phyloP scores from a whole-genome alignment of 345 rosid species.

The Murraya koenigii region DNA sequence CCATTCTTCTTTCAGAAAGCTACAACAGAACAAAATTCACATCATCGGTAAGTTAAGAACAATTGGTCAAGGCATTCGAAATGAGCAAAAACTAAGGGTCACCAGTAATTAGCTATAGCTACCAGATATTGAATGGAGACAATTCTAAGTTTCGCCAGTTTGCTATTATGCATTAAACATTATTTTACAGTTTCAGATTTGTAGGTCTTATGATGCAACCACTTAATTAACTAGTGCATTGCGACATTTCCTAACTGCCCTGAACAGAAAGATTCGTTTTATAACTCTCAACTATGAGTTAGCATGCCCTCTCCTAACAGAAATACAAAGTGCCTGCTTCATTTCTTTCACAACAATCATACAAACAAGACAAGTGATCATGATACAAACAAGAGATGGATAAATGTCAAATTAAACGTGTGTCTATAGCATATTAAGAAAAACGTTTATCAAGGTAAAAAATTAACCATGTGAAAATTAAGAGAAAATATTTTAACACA shows the following conservation, averaged over 20 bases:
- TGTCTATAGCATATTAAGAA: not conserved
- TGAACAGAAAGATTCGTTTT: not conserved
- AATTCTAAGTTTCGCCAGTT: not conserved
- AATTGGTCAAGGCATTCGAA: not conserved
- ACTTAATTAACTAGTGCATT: not conserved
- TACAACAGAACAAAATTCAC: constrained; percentile 32
- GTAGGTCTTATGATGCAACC: not conserved
- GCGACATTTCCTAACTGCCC: not conserved
- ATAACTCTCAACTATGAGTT: not conserved
- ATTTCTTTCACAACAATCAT: not conserved
- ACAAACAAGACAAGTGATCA: not conserved
- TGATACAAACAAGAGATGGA: not conserved
- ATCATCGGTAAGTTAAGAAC: not conserved
- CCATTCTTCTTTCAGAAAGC: constrained; percentile 85
- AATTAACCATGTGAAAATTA: not conserved
- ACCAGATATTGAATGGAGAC: not conserved
- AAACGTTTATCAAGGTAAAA: not conserved
- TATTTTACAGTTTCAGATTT: not conserved
- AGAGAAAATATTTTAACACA: not conserved
- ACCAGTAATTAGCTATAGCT: not conserved
- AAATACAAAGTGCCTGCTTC: not conserved
- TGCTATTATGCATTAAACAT: not conserved
- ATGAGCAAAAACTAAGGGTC: not conserved
- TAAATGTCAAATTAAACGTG: not conserved
- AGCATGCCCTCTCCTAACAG: not conserved